phyloP scores from a whole-genome alignment of 257 asterid species.

The Przewalskia tangutica region DNA sequence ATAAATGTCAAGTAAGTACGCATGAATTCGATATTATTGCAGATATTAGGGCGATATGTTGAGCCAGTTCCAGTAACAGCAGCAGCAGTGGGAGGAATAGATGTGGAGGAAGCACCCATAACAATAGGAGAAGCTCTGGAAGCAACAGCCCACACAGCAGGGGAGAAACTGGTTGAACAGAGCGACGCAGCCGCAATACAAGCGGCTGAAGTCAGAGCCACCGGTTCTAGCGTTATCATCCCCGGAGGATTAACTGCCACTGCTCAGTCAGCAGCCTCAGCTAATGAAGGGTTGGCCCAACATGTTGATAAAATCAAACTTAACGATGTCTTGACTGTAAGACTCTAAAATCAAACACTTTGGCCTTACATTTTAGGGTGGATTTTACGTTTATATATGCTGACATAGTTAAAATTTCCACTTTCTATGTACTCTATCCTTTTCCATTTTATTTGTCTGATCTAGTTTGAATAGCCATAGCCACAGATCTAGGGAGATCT shows the following conservation, averaged over 20 bases:
- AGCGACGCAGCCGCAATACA: conserved; percentile 75
- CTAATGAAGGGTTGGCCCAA: conserved; percentile 29
- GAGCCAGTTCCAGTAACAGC: not conserved
- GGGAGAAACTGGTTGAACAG: conserved; percentile 44
- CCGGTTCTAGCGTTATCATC: conserved; percentile 27
- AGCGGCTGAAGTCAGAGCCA: conserved; percentile 66
- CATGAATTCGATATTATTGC: not conserved
- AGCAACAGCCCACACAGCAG: conserved; percentile 38
- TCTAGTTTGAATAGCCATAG: too few relatives aligned
- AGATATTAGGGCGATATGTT: conserved; percentile 41
- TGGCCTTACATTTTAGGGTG: not conserved
- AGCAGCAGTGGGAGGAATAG: not conserved
- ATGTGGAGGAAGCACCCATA: conserved; percentile 10
- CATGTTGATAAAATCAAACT: conserved; percentile 52
- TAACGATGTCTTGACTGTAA: conserved; percentile 34
- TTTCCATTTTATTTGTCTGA: too few relatives aligned
- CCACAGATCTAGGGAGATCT: too few relatives aligned
- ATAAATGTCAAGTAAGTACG: not conserved
- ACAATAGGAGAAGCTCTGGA: conserved; percentile 73
- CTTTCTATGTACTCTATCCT: too few relatives aligned
- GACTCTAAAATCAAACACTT: not conserved
- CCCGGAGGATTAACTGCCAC: conserved; percentile 60
- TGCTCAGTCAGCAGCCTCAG: conserved; percentile 65
- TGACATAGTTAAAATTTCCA: too few relatives aligned
- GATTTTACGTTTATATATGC: not conserved